Base-by-base conservation (phyloP, 2,329 filamentous ascomycete genomes). In the Cylindrodendrum hubeiense region DNA sequence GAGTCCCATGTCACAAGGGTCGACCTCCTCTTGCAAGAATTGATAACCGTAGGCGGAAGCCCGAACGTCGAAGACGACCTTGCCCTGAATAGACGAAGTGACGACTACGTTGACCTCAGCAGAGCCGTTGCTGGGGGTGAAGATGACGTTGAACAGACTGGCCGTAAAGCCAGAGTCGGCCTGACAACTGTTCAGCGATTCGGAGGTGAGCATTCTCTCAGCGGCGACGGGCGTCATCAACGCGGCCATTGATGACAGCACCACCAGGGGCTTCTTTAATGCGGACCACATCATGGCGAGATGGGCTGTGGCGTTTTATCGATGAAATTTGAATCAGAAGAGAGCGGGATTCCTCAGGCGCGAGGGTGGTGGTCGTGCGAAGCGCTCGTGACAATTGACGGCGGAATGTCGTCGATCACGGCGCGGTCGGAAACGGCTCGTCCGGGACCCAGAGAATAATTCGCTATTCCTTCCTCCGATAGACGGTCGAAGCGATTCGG, bases 141-240 rank as follows among this genome's bases (percentile, higher is more conserved):
- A 93, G 69, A 89, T 83, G 79, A 97, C 92, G 73, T 97, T 91
- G 88, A 98, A 97, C 64, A 96, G 86, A 73, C 91, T 94, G 73
- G 95, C 94, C 5, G 93, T 92, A 80, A 98, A 97, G 76, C 90
- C 91, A 28, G 93, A 95, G 80, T 95, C 91, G 64, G 89, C 84
- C 85, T 95, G 92, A 81, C 95, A 98, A 50, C 92, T 87, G 79
- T 93, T 94, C 72, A 98, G 87, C 26, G 95, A 97, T 77, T 88
- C 93, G 60, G 95, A 96, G 74, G 90, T 85, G 75, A 98, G 92
- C 76, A 93, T 84, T 69, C 86, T 86, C 76, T 89, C 85, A 67
- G 89, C 91, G 63, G 87, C 75, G 19, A 83, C 85, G 65, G 87
- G 80, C 55, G 87, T 77, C 39, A 79, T 70, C 60, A 84, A 64